Evolutionary conservation across 768 basidiomycete genomes (phyloP).

Genomic region (Hydnomerulius pinastri): DNA sequence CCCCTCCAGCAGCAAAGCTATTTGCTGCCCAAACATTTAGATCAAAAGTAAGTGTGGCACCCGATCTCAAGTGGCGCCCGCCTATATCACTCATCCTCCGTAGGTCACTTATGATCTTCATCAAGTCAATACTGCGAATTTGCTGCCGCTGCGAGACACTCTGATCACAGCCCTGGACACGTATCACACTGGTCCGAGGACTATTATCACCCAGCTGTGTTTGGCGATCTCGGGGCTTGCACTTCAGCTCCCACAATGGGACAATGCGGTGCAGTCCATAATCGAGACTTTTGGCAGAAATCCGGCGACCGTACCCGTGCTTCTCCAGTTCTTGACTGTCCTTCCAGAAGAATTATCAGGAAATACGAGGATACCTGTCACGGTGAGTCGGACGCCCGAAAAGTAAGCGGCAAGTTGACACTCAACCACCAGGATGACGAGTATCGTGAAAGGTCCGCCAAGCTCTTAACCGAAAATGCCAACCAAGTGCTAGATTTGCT

Average conservation of each 20-base stretch:
- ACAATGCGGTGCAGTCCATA: conserved; percentile 75
- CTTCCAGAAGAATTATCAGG: conserved; percentile 86
- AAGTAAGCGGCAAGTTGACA: conserved; percentile 11
- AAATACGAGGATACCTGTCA: conserved; percentile 86
- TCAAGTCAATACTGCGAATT: conserved; percentile 76
- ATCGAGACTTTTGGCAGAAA: conserved; percentile 85
- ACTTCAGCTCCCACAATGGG: conserved; percentile 86
- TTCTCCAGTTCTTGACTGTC: conserved; percentile 88
- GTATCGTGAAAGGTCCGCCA: conserved; percentile 58
- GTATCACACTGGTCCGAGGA: conserved; percentile 76
- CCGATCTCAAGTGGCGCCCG: conserved; percentile 5
- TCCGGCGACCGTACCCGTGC: conserved; percentile 76
- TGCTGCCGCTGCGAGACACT: conserved; percentile 84
- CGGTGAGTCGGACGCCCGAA: conserved; percentile 54
- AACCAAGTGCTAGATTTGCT: conserved; percentile 75
- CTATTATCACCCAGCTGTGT: conserved; percentile 86
- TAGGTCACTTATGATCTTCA: conserved; percentile 95
- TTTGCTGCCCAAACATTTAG: conserved; percentile 98
- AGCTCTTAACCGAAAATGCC: conserved; percentile 69
- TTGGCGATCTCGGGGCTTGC: conserved; percentile 90
- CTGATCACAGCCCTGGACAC: conserved; percentile 73
- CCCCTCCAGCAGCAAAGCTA: conserved; percentile 77
- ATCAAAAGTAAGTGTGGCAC: conserved; percentile 72
- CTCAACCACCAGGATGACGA: conserved; percentile 63
- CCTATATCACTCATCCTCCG: conserved; percentile 34